A percentile compares a stretch with the other conserved stretches of the same genome.
phyloP scores from a whole-genome alignment of 2,329 filamentous ascomycete species.

The Fusarium sp. region DNA sequence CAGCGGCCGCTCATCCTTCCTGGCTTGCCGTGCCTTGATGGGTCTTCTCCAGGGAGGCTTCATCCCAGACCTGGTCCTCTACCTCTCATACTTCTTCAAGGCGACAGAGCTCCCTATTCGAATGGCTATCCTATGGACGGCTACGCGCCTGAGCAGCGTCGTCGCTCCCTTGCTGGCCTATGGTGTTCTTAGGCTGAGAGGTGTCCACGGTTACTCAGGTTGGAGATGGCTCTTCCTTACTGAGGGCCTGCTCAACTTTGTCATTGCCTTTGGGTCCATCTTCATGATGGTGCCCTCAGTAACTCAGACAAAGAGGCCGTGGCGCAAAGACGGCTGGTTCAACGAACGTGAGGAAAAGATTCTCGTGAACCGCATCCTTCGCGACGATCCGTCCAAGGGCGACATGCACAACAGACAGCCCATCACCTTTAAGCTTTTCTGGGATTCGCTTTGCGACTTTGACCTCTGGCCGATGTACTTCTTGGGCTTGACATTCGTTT shows the following conservation, averaged over 20 bases:
- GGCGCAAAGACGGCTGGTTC: not conserved
- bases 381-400: conserved; percentile 67
- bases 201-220: not conserved
- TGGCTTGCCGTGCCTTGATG: conserved; percentile 1
- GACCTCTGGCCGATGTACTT: not conserved
- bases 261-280: not conserved
- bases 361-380: conserved; percentile 65
- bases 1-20: conserved; percentile 50
- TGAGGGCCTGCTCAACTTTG: not conserved
- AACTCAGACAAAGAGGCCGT: not conserved
- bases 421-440: conserved; percentile 59
- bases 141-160: not conserved
- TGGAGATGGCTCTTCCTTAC: not conserved
- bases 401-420: conserved; percentile 68
- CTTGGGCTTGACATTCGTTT: not conserved
- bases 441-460: conserved; percentile 37
- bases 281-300: not conserved
- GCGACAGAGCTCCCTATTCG: not conserved
- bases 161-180: not conserved
- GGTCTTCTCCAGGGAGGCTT: conserved; percentile 24
- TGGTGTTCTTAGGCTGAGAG: not conserved
- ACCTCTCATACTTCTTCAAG: conserved; percentile 73
- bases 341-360: conserved; percentile 58
- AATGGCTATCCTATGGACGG: not conserved
- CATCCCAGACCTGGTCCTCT: conserved; percentile 59